Evolutionary conservation across 116 monocot genomes (phyloP).

Genomic region (Dioscorea cayenensis): DNA sequence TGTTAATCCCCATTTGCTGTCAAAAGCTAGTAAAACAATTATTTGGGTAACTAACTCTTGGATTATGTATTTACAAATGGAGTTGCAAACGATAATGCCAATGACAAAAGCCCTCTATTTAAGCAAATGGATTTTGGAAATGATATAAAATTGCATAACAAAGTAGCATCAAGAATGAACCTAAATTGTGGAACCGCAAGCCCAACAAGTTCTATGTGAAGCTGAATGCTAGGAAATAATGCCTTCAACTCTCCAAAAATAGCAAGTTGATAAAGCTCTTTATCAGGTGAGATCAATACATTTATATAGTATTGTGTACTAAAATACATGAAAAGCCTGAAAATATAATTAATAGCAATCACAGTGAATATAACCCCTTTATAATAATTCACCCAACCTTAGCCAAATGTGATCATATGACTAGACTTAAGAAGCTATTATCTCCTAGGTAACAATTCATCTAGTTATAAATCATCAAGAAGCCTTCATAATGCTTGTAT

Average conservation of each 20-base stretch:
- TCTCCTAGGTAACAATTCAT: too few species aligned
- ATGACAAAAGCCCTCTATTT: background rate
- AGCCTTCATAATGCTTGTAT: too few species aligned
- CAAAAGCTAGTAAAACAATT: background rate
- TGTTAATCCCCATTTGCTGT: too few species aligned
- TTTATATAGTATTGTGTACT: background rate
- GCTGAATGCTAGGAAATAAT: conserved; percentile 60
- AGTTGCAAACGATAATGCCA: background rate
- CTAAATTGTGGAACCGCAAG: conserved; percentile 74
- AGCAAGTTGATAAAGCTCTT: conserved; percentile 72
- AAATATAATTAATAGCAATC: too few species aligned
- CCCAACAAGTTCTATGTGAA: conserved; percentile 78
- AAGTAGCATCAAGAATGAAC: conserved; percentile 23
- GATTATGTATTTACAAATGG: background rate
- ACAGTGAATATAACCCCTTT: too few species aligned
- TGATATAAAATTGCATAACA: background rate
- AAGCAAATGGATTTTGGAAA: background rate
- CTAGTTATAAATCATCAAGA: too few species aligned
- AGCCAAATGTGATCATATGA: too few species aligned
- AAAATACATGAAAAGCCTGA: background rate
- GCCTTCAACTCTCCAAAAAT: conserved; percentile 76
- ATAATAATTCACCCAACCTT: too few species aligned
- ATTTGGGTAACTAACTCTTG: background rate
- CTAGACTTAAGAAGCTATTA: too few species aligned
- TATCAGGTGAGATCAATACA: conserved; percentile 46